Evolutionary conservation across 2,329 filamentous ascomycete species (phyloP), one percentile per base, ranked within the genome.

Genomic region (Neospermospora avenae): DNA sequence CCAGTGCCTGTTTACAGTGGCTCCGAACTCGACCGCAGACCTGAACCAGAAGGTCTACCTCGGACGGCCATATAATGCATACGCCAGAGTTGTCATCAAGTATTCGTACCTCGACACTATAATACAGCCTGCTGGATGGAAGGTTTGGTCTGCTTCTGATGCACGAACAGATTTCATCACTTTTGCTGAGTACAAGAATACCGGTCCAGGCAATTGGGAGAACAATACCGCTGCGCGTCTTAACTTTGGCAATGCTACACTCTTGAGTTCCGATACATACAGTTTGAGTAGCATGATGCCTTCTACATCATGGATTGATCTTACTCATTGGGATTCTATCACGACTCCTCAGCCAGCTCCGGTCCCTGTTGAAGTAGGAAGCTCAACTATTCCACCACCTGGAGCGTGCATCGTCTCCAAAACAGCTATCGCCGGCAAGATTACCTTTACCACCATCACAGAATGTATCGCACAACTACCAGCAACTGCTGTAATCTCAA

Each of bases 121-220:
- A 14, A 77, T 85, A 60, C 80, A 81, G 56, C 63, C 73, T 3
- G 73, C 73, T 5, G 81, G 81, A 0, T 84, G 82, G 80, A 68
- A 68, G 7, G 66, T 71, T n/a, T 84, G 82, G 82, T 61, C 58
- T n/a, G 35, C 59, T 14, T 62, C 59, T 6, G 57, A 61, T 51
- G 57, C 62, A 14, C 53, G 57, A 22, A 54, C 59, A 14, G 59
- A 62, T 41, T 48, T 22, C 55, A 59, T 60, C 31, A 59, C 57
- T 13, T 65, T 65, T 41, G 63, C 57, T 3, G 63, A 65, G 35
- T 65, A 65, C 48, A 53, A 63, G 24, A 65, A 65, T 39, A 24
- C 41, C 24, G 62, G 62, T 6, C 61, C 63, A 2, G 62, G 62
- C 8, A 63, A 59, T 14, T 59, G 57, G 57, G 68, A 75, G 65